A percentile compares a stretch with the other conserved stretches of the same genome.
These are phyloP conservation scores for Citeromyces matritensis DNA, from an alignment of 805 yeast genomes.

Conservation along the genomic window DNA sequence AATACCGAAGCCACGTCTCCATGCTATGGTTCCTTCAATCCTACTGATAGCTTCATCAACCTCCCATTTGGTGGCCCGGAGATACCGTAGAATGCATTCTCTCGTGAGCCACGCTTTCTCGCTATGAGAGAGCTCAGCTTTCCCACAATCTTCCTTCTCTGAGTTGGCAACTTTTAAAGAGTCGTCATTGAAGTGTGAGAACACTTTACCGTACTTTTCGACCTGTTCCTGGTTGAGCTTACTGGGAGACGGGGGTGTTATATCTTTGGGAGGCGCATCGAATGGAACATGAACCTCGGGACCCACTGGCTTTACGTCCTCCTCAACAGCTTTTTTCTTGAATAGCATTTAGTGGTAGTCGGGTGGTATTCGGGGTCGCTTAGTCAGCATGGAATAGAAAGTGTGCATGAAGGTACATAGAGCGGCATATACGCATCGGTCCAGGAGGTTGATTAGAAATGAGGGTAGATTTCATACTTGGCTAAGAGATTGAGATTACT, in stretches of 20 bases:
- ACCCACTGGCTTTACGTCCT: background rate
- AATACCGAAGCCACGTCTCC: slow-evolving; percentile 92
- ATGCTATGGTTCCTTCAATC: slow-evolving; percentile 61
- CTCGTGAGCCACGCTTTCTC: slow-evolving; percentile 90
- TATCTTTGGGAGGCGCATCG: slow-evolving; percentile 29
- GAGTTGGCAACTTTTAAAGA: slow-evolving; percentile 31
- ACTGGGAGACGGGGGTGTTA: slow-evolving; percentile 30
- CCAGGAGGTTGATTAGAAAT: no score
- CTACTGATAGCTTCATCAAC: slow-evolving; percentile 56
- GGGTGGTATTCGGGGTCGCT: no score
- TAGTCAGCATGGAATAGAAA: no score
- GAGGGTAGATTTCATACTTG: no score
- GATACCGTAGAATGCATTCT: slow-evolving; percentile 81
- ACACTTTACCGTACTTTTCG: slow-evolving; percentile 44
- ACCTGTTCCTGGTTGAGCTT: slow-evolving; percentile 38
- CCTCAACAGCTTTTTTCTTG: no score
- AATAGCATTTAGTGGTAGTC: no score
- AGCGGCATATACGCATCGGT: no score
- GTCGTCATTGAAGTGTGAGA: slow-evolving; percentile 42
- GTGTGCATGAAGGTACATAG: no score
- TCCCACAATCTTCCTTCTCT: slow-evolving; percentile 23
- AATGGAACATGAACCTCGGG: slow-evolving; percentile 28
- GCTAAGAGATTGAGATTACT: no score
- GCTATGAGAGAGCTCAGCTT: slow-evolving; percentile 18
- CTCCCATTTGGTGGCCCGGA: slow-evolving; percentile 91